Base-by-base conservation (phyloP, 2,329 filamentous ascomycete species). In the Monosporascus sp. region DNA sequence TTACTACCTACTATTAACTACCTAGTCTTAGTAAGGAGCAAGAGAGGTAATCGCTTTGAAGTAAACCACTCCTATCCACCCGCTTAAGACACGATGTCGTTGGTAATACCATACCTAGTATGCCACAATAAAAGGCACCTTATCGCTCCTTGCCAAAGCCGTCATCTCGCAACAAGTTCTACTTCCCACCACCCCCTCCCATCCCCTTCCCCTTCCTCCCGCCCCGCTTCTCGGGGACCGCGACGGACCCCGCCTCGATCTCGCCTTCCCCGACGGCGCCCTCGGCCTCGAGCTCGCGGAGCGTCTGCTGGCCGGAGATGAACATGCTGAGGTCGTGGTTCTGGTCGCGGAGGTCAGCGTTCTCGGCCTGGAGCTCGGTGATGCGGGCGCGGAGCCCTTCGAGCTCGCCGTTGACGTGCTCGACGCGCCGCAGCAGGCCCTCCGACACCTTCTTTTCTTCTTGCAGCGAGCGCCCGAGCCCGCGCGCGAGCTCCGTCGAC, bases 301-400 rank as follows among this genome's bases (percentile, higher is more conserved):
- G 71, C 70, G 90, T 93, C 70, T 94, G 85, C 69, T 88, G 84
- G 0, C 89, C 88, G 20, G 84, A 89, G 55, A 97, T 93, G 65
- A 93, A 96, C 79, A 96, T 92, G 49, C 79, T 85, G 66, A 97
- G 68, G 67, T 97, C 93, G 15, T 88, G 81, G 66, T 96, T 96
- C 78, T 91, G 88, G 68, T 96, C 91, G 59, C 85, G 83, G 44
- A 96, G 72, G 60, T 96, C 90, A 39, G 75, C 78, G 59, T 89
- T 87, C 68, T 90, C 83, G 15, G 62, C 65, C 61, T 80, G 81
- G 4, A 88, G 70, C 41, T 75, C 76, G 25, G 76, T 75, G 2
- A 85, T 70, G 66, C 87, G 79, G 54, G 75, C 76, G 43, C 80
- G 76, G 18, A 90, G 70, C 20, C 59, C 74, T 52, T 79, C 77